Conservation (phyloP, 2,329 filamentous ascomycete species). For the Blastomyces parvus region DNA sequence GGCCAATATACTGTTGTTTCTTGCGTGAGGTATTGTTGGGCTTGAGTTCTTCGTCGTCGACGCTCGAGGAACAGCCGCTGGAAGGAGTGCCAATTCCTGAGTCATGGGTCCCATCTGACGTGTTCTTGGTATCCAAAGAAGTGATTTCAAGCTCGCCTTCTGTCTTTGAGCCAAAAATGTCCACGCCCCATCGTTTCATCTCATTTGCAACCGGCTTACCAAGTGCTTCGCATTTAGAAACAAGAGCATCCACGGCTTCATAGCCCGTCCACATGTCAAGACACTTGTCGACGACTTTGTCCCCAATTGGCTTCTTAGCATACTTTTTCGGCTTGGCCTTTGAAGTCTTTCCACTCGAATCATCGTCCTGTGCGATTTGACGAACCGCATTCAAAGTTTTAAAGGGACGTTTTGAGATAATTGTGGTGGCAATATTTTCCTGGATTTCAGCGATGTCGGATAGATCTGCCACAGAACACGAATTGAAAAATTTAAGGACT, state of each 20-base stretch:
- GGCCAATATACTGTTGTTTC: conserved; percentile 44
- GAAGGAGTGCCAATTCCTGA: conserved; percentile 59
- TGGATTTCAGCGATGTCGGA: conserved; percentile 71
- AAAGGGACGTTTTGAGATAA: conserved; percentile 71
- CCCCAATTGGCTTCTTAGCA: conserved; percentile 50
- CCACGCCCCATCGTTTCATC: conserved; percentile 59
- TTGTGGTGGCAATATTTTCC: conserved; percentile 55
- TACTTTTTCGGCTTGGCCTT: conserved; percentile 40
- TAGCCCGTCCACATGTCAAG: conserved; percentile 69
- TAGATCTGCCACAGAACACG: conserved; percentile 63
- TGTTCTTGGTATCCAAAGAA: conserved; percentile 41
- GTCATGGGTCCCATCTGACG: conserved; percentile 43
- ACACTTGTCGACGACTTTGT: conserved; percentile 57
- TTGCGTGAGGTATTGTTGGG: conserved; percentile 24
- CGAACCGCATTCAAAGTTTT: conserved; percentile 54
- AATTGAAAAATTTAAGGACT: conserved; percentile 75
- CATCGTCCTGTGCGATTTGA: conserved; percentile 46
- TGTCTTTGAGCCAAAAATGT: conserved; percentile 51
- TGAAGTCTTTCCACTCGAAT: conserved; percentile 15
- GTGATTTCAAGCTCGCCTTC: conserved; percentile 54
- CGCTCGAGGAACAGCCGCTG: conserved; percentile 34
- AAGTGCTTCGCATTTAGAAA: conserved; percentile 63
- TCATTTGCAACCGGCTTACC: conserved; percentile 56
- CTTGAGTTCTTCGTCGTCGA: conserved; percentile 38
- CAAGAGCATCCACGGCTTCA: conserved; percentile 72